phyloP scores from a whole-genome alignment of 306 rosid genomes.

The Lathyrus tuberosus region DNA sequence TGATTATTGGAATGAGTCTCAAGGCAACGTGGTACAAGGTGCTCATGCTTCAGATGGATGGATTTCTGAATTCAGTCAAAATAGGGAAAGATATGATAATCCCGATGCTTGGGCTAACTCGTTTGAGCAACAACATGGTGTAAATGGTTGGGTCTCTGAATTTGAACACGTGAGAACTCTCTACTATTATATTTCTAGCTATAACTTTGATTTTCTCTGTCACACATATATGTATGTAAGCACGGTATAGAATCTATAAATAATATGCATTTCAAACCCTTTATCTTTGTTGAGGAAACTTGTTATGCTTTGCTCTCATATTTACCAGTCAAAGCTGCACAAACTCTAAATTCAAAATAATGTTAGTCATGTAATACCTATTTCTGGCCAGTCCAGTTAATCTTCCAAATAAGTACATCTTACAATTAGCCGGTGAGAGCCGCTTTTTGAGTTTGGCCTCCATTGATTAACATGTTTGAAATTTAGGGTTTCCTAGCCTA shows the following conservation, averaged over 20 bases:
- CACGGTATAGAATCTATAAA: constrained; percentile 5
- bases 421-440: constrained; percentile 8
- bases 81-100: constrained; percentile 59
- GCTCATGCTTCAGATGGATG: constrained; percentile 72
- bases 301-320: constrained; percentile 27
- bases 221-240: constrained; percentile 4
- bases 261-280: constrained; percentile 24
- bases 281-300: constrained; percentile 25
- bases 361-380: constrained; percentile 24
- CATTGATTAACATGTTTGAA: neutral
- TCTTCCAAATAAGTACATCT: constrained; percentile 13
- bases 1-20: constrained; percentile 95
- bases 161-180: constrained; percentile 73
- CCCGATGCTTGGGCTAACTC: constrained; percentile 84
- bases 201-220: constrained; percentile 13
- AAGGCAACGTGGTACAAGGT: constrained; percentile 62
- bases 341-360: constrained; percentile 18
- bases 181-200: constrained; percentile 22
- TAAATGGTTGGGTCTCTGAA: constrained; percentile 93
- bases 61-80: constrained; percentile 77
- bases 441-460: constrained; percentile 13
- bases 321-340: constrained; percentile 5
- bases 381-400: constrained; percentile 27
- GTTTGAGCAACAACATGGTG: constrained; percentile 86
- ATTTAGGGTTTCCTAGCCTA: constrained; percentile 30